Evolutionary conservation across 2,329 filamentous ascomycete genomes (phyloP).

Genomic region (Sporothrix mexicana): DNA sequence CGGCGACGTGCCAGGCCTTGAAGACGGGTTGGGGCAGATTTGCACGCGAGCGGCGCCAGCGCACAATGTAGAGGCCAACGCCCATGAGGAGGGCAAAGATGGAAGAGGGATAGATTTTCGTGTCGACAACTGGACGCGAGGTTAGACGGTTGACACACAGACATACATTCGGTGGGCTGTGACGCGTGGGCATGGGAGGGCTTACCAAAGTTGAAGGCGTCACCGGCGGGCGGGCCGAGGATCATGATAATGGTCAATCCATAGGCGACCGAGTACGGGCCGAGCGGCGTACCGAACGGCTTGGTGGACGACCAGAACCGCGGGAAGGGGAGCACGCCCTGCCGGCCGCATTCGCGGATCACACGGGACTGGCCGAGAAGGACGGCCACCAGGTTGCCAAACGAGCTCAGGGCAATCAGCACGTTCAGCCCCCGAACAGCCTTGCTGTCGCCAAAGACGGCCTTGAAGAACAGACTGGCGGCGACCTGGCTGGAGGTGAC

Average conservation of each 20-base stretch:
- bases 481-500: constrained; percentile 57
- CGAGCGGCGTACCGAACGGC: constrained; percentile 67
- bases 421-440: constrained; percentile 61
- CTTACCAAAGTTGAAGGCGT: constrained; percentile 68
- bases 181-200: too few relatives aligned
- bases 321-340: constrained; percentile 65
- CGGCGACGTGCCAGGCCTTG: constrained; percentile 61
- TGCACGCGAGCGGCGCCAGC: constrained; percentile 58
- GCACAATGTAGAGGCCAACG: constrained; percentile 63
- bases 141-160: too few relatives aligned
- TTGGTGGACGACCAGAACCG: constrained; percentile 65
- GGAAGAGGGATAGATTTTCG: constrained; percentile 63
- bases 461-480: constrained; percentile 63
- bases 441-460: constrained; percentile 58
- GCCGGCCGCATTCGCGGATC: constrained; percentile 65
- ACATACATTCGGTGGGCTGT: too few relatives aligned
- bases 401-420: constrained; percentile 61
- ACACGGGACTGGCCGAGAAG: constrained; percentile 61
- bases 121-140: constrained; percentile 55
- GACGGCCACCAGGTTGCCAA: constrained; percentile 63
- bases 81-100: constrained; percentile 64
- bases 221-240: constrained; percentile 63
- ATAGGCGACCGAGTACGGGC: constrained; percentile 64
- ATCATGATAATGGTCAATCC: constrained; percentile 64
- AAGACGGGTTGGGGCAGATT: constrained; percentile 59